Conservation (phyloP, 2,329 filamentous ascomycete species). For the Penicillium sp. region DNA sequence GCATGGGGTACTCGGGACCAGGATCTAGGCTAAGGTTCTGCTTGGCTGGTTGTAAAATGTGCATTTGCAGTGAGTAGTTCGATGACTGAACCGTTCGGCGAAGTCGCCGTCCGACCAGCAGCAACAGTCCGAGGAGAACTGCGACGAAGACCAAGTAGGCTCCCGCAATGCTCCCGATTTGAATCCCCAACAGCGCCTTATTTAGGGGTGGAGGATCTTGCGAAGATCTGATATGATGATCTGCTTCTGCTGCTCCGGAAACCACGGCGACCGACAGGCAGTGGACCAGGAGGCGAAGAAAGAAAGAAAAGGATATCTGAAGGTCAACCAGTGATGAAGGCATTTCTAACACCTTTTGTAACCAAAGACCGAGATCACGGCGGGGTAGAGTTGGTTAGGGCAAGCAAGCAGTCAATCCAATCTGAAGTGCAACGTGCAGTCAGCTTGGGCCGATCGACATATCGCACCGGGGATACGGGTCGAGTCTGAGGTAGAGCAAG, state of each 20-base stretch:
- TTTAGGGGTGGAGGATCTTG: slow-evolving; percentile 45
- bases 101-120: slow-evolving; percentile 56
- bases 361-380: slow-evolving; percentile 7
- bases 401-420: slow-evolving; percentile 3
- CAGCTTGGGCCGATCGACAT: slow-evolving; percentile 17
- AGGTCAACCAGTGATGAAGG: slow-evolving; percentile 7
- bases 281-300: slow-evolving; percentile 47
- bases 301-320: slow-evolving; percentile 50
- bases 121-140: slow-evolving; percentile 61
- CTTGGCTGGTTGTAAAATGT: slow-evolving; percentile 49
- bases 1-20: slow-evolving; percentile 31
- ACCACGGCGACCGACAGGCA: slow-evolving; percentile 7
- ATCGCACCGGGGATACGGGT: slow-evolving; percentile 12
- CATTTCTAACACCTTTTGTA: slow-evolving; percentile 15
- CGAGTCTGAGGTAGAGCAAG: slow-evolving; percentile 22
- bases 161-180: slow-evolving; percentile 77
- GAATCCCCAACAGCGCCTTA: slow-evolving; percentile 63
- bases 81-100: slow-evolving; percentile 48
- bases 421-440: slow-evolving; percentile 13
- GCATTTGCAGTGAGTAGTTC: slow-evolving; percentile 48
- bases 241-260: slow-evolving; percentile 5
- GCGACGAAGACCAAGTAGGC: slow-evolving; percentile 75
- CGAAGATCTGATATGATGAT: slow-evolving; percentile 46
- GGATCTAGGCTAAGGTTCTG: slow-evolving; percentile 26
- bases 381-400: slow-evolving; percentile 1